Evolutionary conservation across 306 rosid genomes (phyloP).

Genomic region (Rosa rugosa): DNA sequence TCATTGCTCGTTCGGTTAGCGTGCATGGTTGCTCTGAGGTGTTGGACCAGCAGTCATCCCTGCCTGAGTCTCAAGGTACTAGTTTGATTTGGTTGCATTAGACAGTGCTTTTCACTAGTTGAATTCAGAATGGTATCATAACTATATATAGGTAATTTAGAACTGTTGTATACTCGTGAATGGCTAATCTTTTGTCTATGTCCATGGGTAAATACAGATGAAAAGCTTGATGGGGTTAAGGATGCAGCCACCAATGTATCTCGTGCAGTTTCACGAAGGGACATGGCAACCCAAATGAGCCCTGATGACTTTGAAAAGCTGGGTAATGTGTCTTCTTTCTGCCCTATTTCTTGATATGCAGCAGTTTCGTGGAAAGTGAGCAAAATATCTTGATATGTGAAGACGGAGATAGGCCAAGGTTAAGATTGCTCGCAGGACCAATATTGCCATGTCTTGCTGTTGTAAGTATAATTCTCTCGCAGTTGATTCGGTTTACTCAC

Average conservation of each 20-base stretch:
- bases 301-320: too few species aligned
- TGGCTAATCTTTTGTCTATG: constrained; percentile 17
- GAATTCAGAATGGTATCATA: background rate
- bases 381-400: too few species aligned
- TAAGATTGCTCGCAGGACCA: too few species aligned
- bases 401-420: too few species aligned
- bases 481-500: too few species aligned
- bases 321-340: too few species aligned
- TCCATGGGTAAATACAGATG: constrained; percentile 39
- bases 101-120: background rate
- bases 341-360: too few species aligned
- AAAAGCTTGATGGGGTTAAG: constrained; percentile 57
- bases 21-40: constrained; percentile 91
- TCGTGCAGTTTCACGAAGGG: constrained; percentile 78
- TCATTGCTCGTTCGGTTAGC: constrained; percentile 87
- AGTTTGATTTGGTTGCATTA: constrained; percentile 5
- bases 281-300: constrained; percentile 99
- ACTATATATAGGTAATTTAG: background rate
- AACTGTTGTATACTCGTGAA: constrained; percentile 16
- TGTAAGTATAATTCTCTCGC: too few species aligned
- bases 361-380: too few species aligned
- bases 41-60: constrained; percentile 62
- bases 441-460: too few species aligned
- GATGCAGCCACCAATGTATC: constrained; percentile 71
- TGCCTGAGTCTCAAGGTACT: constrained; percentile 59